Evolutionary conservation across 2,329 filamentous ascomycete genomes (phyloP).

Genomic region (Aphanocladium album): DNA sequence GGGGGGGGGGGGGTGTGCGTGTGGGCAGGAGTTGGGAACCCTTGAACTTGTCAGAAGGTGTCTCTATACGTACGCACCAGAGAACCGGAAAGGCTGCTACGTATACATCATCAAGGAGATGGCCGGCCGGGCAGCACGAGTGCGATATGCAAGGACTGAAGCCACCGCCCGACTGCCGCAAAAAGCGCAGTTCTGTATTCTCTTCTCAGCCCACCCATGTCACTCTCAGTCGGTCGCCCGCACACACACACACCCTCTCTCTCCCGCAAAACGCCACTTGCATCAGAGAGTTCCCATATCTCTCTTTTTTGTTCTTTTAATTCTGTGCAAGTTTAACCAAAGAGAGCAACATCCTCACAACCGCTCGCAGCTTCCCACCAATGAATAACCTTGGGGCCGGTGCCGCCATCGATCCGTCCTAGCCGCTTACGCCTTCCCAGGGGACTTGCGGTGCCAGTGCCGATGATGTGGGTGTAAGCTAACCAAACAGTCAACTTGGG

Average conservation of each 20-base stretch:
- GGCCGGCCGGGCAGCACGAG: neutral
- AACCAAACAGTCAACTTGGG: no score
- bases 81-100: neutral
- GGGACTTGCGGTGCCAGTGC: neutral
- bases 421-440: conserved; percentile 4
- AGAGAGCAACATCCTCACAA: neutral
- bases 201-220: neutral
- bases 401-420: conserved; percentile 5
- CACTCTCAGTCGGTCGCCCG: neutral
- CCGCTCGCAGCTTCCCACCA: neutral
- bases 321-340: neutral
- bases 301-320: neutral
- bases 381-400: neutral
- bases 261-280: no score
- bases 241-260: neutral
- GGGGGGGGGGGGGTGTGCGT: no score
- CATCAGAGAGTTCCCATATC: neutral
- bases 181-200: neutral
- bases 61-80: neutral
- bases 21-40: neutral
- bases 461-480: conserved; percentile 1
- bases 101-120: neutral
- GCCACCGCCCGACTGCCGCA: neutral
- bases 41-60: neutral
- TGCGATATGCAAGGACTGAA: neutral